Percentiles rank a stretch among this genome's conserved stretches.
phyloP scores from a whole-genome alignment of 495 filamentous ascomycete species.

The Halenospora varia region DNA sequence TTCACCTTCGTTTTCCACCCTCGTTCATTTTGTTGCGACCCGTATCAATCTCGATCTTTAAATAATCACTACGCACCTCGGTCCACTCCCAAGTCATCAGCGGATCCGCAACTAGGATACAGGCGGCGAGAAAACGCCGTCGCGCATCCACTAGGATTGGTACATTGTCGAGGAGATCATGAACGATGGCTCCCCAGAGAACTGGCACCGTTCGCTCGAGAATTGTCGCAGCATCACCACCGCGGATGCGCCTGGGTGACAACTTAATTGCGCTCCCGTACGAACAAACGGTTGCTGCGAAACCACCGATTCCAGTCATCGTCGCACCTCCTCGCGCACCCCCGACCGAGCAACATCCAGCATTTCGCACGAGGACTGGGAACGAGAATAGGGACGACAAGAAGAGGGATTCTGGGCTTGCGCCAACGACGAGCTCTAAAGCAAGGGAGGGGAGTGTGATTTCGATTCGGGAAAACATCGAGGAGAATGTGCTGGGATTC shows the following conservation, averaged over 20 bases:
- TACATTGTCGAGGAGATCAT: not conserved
- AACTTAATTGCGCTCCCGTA: constrained; percentile 50
- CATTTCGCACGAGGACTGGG: constrained; percentile 6
- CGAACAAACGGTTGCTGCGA: constrained; percentile 48
- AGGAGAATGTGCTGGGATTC: constrained; percentile 6
- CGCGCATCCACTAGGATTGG: not conserved
- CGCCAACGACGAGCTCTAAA: constrained; percentile 15
- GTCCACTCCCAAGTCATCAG: not conserved
- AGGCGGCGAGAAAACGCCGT: no score
- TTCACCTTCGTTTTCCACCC: not conserved
- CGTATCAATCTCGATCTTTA: not conserved
- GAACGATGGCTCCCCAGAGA: constrained; percentile 4
- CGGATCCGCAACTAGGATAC: not conserved
- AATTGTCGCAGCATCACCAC: not conserved
- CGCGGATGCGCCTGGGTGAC: constrained; percentile 29
- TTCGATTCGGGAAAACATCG: constrained; percentile 1
- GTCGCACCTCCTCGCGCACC: constrained; percentile 19
- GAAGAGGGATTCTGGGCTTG: constrained; percentile 27
- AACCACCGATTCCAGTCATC: constrained; percentile 39
- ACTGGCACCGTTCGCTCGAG: not conserved
- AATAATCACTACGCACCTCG: not conserved
- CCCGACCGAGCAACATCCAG: constrained; percentile 21
- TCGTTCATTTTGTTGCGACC: not conserved
- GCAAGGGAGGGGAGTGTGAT: constrained; percentile 7
- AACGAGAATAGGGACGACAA: not conserved